Evolutionary conservation across 768 basidiomycete genomes (phyloP).

Genomic region (Epithele typhae): DNA sequence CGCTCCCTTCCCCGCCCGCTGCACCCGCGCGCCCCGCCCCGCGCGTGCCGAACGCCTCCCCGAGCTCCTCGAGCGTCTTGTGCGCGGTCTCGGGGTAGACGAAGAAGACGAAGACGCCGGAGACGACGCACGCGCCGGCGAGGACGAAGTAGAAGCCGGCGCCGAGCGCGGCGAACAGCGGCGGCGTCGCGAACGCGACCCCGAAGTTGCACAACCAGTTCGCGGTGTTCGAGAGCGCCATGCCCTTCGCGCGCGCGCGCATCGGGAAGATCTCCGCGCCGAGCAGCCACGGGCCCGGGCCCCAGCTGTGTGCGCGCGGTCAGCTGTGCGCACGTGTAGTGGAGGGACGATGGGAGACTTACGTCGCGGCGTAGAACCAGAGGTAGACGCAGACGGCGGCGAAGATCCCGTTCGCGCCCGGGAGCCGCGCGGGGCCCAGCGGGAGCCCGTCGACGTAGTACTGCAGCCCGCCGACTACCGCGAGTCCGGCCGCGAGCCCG

Average conservation of each 20-base stretch:
- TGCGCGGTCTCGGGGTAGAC: slow-evolving; percentile 48
- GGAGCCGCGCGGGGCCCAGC: slow-evolving; percentile 27
- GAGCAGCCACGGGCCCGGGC: slow-evolving; percentile 29
- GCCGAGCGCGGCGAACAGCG: slow-evolving; percentile 46
- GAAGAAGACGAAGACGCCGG: slow-evolving; percentile 41
- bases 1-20: too few species aligned
- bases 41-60: slow-evolving; percentile 45
- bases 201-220: slow-evolving; percentile 35
- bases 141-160: slow-evolving; percentile 52
- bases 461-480: slow-evolving; percentile 46
- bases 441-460: slow-evolving; percentile 36
- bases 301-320: slow-evolving; percentile 22
- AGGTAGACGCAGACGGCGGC: slow-evolving; percentile 52
- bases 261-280: slow-evolving; percentile 31
- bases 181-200: slow-evolving; percentile 50
- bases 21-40: too few species aligned
- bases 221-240: slow-evolving; percentile 26
- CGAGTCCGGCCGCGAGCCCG: slow-evolving; percentile 40
- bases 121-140: slow-evolving; percentile 41
- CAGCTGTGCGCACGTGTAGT: neutral
- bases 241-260: slow-evolving; percentile 28
- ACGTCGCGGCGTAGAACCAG: slow-evolving; percentile 52
- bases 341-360: slow-evolving; percentile 6
- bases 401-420: slow-evolving; percentile 33
- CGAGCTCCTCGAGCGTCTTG: slow-evolving; percentile 45